Evolutionary conservation across 1,284 basidiomycete species (phyloP), one percentile per base, ranked within the genome.

Genomic region (Erythrobasidium hasegawianum): DNA sequence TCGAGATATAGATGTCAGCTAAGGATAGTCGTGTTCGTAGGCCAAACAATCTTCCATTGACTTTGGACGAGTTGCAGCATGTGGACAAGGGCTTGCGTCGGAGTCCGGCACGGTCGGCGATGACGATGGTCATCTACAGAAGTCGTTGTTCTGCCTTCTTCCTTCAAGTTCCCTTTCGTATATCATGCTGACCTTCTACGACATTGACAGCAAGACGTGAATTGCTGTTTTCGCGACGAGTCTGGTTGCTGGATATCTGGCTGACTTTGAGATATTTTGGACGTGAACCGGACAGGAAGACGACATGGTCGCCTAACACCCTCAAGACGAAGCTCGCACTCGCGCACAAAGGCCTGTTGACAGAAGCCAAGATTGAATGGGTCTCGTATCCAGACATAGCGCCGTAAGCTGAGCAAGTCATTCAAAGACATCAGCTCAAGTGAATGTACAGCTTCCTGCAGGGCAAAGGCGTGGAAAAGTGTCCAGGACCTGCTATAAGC

Each of bases 341-440:
- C 13, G 39, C 57, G 13, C 40, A 59, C 57, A 59, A 47, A 13
- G 57, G 57, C 43, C 40, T 59, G 57, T 20, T 33, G 33, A 11
- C 33, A 33, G 33, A 33, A 33, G 54, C 61, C 49, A 64, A 52
- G 43, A 49, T 26, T 54, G 43, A 55, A 33, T 33, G 5, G 5
- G 33, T 33, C 43, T 11, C 3, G n/a, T 5, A 10, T 18, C 24
- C 7, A 1, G 43, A 18, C 8, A 41, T 22, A 64, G 61, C 24
- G 56, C 47, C 16, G 61, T 56, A 33, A 56, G 53, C 53, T 64
- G 60, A n/a, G n/a, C n/a, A n/a, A n/a, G 60, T 62, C 60, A 24
- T 53, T 53, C 50, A 55, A 18, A 45, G 60, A 14, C 22, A 13
- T 11, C 39, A 45, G 11, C 38, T 4, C 33, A n/a, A 11, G 3